These are phyloP conservation scores for Talaromyces thailandensis DNA, from an alignment of 495 filamentous ascomycete species.

Conservation along the genomic window DNA sequence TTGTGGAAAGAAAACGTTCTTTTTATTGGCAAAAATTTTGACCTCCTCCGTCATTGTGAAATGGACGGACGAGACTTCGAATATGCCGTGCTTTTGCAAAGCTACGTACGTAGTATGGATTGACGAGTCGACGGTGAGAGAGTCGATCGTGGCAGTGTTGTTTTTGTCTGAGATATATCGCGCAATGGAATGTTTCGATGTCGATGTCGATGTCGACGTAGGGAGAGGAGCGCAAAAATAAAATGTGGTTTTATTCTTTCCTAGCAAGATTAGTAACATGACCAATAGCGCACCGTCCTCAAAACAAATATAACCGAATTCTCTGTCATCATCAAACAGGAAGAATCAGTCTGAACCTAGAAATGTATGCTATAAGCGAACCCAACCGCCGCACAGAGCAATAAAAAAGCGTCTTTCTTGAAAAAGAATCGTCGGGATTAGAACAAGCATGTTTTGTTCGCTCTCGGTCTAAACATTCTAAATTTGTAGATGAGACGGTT, in stretches of 20 bases:
- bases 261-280: background rate
- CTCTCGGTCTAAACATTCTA: slow-evolving; percentile 37
- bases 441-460: slow-evolving; percentile 30
- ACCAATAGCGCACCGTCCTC: background rate
- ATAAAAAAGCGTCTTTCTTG: slow-evolving; percentile 11
- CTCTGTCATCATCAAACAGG: background rate
- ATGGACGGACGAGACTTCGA: slow-evolving; percentile 43
- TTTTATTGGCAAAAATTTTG: slow-evolving; percentile 22
- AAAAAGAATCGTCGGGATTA: slow-evolving; percentile 37
- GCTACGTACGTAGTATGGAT: background rate
- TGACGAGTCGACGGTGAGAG: background rate
- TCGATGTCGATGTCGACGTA: background rate
- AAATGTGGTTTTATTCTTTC: background rate
- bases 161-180: background rate
- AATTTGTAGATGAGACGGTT: slow-evolving; percentile 30
- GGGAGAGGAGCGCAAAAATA: background rate
- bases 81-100: slow-evolving; percentile 20
- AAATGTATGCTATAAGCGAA: slow-evolving; percentile 43
- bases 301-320: background rate
- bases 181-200: background rate
- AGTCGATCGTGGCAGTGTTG: background rate
- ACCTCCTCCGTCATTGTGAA: slow-evolving; percentile 40
- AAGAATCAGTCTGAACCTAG: background rate
- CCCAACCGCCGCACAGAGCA: slow-evolving; percentile 26
- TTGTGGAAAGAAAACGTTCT: slow-evolving; percentile 18